Evolutionary conservation across 2,329 filamentous ascomycete genomes (phyloP), one percentile per base, ranked within the genome.

Genomic region (Fulvia fulva): DNA sequence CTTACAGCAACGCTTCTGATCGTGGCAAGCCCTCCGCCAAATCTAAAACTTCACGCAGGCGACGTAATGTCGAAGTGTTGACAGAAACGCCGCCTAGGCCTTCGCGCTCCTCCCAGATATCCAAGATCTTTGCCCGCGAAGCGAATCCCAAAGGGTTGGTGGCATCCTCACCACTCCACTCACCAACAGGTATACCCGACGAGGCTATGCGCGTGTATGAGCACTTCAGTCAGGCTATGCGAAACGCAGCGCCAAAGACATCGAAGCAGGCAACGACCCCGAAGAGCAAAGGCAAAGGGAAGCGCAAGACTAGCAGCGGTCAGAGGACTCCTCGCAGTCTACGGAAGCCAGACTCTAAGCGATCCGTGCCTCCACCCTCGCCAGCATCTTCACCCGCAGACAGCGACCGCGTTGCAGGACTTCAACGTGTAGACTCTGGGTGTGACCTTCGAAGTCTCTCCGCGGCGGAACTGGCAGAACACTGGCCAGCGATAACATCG

Each of bases 1-100:
- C 28, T 26, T 51, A 22, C 47, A 22, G 22, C 53, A 49, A 55
- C 7, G 12, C 51, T 19, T 37, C 51, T 28, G n/a, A 8, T n/a
- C 26, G 7, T 23, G 12, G 16, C 19, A n/a, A 23, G 9, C 25
- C 21, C 5, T 9, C 16, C 43, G 4, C 22, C 16, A 21, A 51
- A 25, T 30, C 30, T 11, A 55, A 51, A 52, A 51, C 14, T 34
- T 21, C 45, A 4, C 57, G 47, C 45, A 59, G 53, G 32, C 55
- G 50, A 11, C 25, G 26, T 16, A 25, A 23, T 28, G 37, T 55
- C 19, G 28, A 50, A 1, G 21, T 34, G 1, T 45, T 65, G 26
- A 56, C 56, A 19, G 51, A 53, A 23, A 47, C 63, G 12, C 60
- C 63, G n/a, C 56, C 61, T 53, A 60, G 34, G 57, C 60, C 47